Evolutionary conservation across 352 stramenopile genomes (phyloP).

Genomic region (Pythium insidiosum): DNA sequence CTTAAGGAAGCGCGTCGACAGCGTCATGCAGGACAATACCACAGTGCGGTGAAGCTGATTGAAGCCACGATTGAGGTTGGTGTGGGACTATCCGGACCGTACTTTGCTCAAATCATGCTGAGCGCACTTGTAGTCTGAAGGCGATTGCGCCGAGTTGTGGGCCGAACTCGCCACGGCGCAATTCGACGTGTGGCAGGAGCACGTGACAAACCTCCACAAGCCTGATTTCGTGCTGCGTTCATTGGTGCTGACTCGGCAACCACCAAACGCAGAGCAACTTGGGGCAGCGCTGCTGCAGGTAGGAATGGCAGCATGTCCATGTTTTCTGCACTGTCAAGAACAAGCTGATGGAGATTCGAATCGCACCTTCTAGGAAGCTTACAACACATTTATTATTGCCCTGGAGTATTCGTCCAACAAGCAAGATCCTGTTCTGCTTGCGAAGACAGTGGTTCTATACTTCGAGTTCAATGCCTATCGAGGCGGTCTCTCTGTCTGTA

Average conservation of each 20-base stretch:
- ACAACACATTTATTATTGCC: conserved; percentile 70
- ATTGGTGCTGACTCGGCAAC: too few species aligned
- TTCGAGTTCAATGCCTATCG: conserved; percentile 54
- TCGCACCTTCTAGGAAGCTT: conserved; percentile 58
- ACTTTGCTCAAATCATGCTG: background rate
- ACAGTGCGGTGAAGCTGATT: background rate
- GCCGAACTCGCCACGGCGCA: conserved; percentile 46
- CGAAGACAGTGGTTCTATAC: conserved; percentile 57
- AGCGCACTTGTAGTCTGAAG: conserved; percentile 27
- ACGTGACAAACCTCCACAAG: conserved; percentile 31
- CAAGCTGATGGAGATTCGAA: too few species aligned
- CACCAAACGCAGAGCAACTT: too few species aligned
- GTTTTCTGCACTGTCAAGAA: too few species aligned
- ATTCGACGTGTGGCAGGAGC: conserved; percentile 46
- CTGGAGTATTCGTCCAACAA: conserved; percentile 76
- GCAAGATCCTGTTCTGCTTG: conserved; percentile 37
- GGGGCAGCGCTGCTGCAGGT: too few species aligned
- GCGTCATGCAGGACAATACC: background rate
- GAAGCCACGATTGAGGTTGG: background rate
- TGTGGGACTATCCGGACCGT: background rate
- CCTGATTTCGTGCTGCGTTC: conserved; percentile 19
- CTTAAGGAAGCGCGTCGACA: background rate
- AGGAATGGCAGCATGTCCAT: too few species aligned
- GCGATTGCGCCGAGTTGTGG: conserved; percentile 49
- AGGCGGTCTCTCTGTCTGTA: conserved; percentile 59